Evolutionary conservation across 371 early-diverging fungal species (phyloP).

Genomic region (Mortierella polycephala): DNA sequence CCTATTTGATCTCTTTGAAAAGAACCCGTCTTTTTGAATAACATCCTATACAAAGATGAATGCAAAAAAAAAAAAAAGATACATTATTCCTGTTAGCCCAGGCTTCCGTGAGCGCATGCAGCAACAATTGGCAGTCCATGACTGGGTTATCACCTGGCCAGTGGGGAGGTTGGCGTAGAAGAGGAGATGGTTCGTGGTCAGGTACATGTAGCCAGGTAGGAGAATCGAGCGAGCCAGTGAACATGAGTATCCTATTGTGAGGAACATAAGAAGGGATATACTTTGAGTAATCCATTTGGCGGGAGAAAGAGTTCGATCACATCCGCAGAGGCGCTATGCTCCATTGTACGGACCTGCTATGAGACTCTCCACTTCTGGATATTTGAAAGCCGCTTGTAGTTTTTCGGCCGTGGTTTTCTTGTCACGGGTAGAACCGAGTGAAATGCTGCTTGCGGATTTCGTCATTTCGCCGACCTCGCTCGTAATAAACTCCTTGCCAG

Average conservation of each 20-base stretch:
- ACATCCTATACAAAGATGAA: conserved; percentile 52
- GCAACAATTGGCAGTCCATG: background rate
- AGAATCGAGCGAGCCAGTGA: conserved; percentile 75
- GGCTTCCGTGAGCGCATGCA: background rate
- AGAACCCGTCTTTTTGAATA: conserved; percentile 72
- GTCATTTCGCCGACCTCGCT: conserved; percentile 19
- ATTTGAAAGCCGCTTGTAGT: conserved; percentile 68
- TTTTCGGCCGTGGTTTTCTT: conserved; percentile 64
- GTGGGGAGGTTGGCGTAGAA: conserved; percentile 76
- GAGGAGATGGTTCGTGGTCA: conserved; percentile 72
- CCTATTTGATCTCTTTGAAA: conserved; percentile 61
- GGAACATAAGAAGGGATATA: background rate
- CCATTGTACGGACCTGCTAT: conserved; percentile 56
- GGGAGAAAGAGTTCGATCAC: background rate
- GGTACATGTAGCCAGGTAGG: conserved; percentile 75
- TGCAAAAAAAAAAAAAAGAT: background rate
- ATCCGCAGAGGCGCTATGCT: too few species aligned
- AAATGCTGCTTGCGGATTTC: conserved; percentile 18
- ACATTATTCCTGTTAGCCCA: background rate
- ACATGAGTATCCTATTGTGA: conserved; percentile 74
- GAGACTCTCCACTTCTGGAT: conserved; percentile 65
- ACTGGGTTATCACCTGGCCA: conserved; percentile 19
- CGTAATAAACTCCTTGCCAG: background rate
- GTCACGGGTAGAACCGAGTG: conserved; percentile 27
- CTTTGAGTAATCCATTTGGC: too few species aligned